Evolutionary conservation across 768 basidiomycete genomes (phyloP).

Genomic region (Tricholoma saponaceum): DNA sequence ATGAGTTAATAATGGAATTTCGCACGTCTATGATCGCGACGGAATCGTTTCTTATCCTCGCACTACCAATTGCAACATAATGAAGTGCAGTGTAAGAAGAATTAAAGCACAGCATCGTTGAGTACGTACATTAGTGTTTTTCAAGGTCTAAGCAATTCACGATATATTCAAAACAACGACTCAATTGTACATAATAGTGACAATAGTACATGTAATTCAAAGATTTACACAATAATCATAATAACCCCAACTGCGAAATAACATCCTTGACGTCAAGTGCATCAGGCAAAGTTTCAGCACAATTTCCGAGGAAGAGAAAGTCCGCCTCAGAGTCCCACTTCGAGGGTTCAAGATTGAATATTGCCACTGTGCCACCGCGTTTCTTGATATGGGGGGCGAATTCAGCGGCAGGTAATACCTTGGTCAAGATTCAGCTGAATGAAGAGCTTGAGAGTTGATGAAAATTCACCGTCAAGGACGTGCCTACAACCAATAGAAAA

Average conservation of each 20-base stretch:
- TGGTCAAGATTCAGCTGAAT: background rate
- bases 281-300: slow-evolving; percentile 38
- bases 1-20: background rate
- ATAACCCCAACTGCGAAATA: background rate
- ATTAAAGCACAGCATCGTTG: background rate
- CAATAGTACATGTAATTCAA: too few species aligned
- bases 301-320: slow-evolving; percentile 45
- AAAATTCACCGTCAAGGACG: slow-evolving; percentile 33
- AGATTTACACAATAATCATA: too few species aligned
- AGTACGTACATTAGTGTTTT: too few species aligned
- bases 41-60: background rate
- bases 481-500: slow-evolving; percentile 40
- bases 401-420: slow-evolving; percentile 34
- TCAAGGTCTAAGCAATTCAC: too few species aligned
- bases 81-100: too few species aligned
- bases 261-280: slow-evolving; percentile 26
- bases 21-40: background rate
- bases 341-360: slow-evolving; percentile 35
- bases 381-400: slow-evolving; percentile 28
- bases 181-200: too few species aligned
- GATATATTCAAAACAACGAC: too few species aligned
- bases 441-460: background rate
- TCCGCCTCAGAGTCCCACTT: slow-evolving; percentile 37
- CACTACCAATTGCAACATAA: too few species aligned
- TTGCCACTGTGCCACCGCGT: slow-evolving; percentile 32